These are phyloP conservation scores for Aspergillus steynii DNA, from an alignment of 495 filamentous ascomycete species.

Conservation along the genomic window DNA sequence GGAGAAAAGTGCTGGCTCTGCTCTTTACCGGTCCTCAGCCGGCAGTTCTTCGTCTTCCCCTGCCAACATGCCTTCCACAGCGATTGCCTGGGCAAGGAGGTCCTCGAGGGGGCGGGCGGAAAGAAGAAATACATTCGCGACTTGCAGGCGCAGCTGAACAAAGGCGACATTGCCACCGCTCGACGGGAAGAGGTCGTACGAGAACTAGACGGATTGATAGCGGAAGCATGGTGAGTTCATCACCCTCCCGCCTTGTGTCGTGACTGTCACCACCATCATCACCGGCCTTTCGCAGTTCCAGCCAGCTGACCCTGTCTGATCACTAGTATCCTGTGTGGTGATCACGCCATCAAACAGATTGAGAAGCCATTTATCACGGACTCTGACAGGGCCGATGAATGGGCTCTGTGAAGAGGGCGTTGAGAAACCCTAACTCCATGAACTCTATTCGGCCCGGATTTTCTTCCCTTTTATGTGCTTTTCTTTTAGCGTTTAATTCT, in stretches of 20 bases:
- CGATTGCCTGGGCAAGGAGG: slow-evolving; percentile 83
- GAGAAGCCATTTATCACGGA: slow-evolving; percentile 84
- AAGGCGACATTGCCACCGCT: slow-evolving; percentile 61
- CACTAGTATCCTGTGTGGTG: slow-evolving; percentile 75
- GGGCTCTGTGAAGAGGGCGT: slow-evolving; percentile 62
- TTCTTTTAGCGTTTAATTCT: background rate
- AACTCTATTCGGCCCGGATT: background rate
- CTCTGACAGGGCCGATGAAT: slow-evolving; percentile 73
- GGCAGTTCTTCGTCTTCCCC: slow-evolving; percentile 97
- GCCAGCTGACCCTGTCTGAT: background rate
- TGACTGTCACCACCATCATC: slow-evolving; percentile 15
- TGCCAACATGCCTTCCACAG: slow-evolving; percentile 98
- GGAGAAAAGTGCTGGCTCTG: slow-evolving; percentile 93
- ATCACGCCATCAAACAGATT: slow-evolving; percentile 88
- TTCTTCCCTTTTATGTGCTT: too few species aligned
- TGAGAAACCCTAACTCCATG: background rate
- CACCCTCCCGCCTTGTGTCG: slow-evolving; percentile 1
- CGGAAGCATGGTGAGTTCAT: slow-evolving; percentile 68
- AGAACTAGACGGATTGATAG: slow-evolving; percentile 87
- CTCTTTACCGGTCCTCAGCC: slow-evolving; percentile 75
- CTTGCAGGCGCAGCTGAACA: slow-evolving; percentile 75
- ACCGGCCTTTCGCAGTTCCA: background rate
- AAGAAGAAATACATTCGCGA: slow-evolving; percentile 82
- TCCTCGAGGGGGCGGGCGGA: slow-evolving; percentile 70
- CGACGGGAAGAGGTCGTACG: slow-evolving; percentile 79